Percentiles rank a stretch among this genome's conserved stretches.
Evolutionary conservation across 2,329 filamentous ascomycete genomes (phyloP).

Genomic region (Phaeomoniella chlamydospora): DNA sequence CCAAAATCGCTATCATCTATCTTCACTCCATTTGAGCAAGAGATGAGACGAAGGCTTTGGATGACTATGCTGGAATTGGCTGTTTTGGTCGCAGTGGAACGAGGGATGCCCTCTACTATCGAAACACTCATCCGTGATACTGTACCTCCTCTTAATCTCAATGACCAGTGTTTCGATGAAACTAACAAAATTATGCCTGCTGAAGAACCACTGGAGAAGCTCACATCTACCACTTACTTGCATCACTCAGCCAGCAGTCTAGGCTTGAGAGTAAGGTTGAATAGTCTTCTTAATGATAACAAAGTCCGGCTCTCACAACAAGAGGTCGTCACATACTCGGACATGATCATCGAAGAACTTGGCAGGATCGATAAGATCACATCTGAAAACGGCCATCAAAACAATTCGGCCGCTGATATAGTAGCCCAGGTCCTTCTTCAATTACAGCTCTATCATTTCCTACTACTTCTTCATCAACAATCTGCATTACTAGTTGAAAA

Average conservation of each 20-base stretch:
- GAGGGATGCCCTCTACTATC: conserved; percentile 32
- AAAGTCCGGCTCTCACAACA: conserved; percentile 11
- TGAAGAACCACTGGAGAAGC: conserved; percentile 9
- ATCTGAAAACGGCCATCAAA: neutral
- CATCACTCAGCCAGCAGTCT: conserved; percentile 12
- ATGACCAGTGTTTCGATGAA: conserved; percentile 13
- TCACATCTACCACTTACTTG: conserved; percentile 14
- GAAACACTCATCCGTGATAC: neutral
- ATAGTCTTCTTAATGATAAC: conserved; percentile 16
- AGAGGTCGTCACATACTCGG: conserved; percentile 13
- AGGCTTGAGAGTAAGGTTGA: conserved; percentile 13
- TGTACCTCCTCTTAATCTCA: conserved; percentile 22
- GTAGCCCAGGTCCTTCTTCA: conserved; percentile 11
- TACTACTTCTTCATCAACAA: conserved; percentile 16
- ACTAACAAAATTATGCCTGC: conserved; percentile 8
- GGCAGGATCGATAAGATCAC: conserved; percentile 12
- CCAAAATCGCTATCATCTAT: conserved; percentile 21
- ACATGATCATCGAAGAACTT: conserved; percentile 12
- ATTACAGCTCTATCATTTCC: conserved; percentile 14
- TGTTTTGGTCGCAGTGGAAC: conserved; percentile 38
- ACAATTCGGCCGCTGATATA: too few relatives aligned
- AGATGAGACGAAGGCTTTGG: conserved; percentile 43
- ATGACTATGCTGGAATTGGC: conserved; percentile 42
- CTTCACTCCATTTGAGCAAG: conserved; percentile 29
- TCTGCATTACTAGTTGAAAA: conserved; percentile 12